Evolutionary conservation across 108 stramenopile species (phyloP).

Genomic region (Cyclotella atomus): DNA sequence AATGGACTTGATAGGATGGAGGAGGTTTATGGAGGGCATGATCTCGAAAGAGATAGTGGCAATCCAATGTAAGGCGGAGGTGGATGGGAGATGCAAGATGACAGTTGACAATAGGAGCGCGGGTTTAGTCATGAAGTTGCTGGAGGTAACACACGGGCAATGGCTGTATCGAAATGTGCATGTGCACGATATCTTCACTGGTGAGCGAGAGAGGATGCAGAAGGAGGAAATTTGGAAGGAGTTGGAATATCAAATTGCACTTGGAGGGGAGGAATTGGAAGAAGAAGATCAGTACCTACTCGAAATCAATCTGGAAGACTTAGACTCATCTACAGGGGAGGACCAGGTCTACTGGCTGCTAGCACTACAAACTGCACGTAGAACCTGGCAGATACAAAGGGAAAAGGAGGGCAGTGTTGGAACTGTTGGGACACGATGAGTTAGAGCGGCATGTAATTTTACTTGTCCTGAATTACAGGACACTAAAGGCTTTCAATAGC

Average conservation of each 20-base stretch:
- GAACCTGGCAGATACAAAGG: no score
- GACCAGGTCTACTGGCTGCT: no score
- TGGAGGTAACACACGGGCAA: background rate
- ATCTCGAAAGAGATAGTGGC: background rate
- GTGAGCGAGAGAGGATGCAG: background rate
- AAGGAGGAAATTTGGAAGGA: slow-evolving; percentile 4
- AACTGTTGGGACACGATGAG: background rate
- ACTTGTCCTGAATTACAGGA: background rate
- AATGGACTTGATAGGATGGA: slow-evolving; percentile 4
- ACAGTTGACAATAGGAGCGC: background rate
- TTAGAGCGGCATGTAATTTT: background rate
- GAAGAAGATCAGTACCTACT: slow-evolving; percentile 5
- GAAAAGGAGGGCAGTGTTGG: no score
- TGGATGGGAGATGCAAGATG: background rate
- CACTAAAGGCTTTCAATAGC: background rate
- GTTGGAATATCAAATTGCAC: slow-evolving; percentile 2
- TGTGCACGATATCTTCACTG: slow-evolving; percentile 4
- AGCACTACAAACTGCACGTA: no score
- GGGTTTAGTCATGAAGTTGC: background rate
- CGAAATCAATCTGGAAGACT: slow-evolving; percentile 6
- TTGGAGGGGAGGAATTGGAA: background rate
- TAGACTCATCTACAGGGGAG: background rate
- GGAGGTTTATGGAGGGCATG: background rate
- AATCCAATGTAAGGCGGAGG: background rate
- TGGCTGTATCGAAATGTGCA: slow-evolving; percentile 21